Evolutionary conservation across 345 rosid genomes (phyloP).

Genomic region (Populus nigra): DNA sequence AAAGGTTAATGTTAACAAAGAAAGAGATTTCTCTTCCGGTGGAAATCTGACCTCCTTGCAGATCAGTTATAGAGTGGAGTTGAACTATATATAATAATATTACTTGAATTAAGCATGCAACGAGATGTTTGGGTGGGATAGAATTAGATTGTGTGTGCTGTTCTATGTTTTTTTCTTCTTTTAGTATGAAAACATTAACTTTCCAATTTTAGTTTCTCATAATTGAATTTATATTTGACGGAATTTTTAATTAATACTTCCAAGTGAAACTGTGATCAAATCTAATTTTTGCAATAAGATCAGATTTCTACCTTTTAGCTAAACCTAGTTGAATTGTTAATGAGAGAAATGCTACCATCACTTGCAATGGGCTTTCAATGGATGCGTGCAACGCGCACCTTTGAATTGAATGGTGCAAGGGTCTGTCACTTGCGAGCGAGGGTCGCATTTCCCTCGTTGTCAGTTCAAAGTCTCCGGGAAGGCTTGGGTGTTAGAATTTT

Average conservation of each 20-base stretch:
- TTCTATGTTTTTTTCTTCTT: too few relatives aligned
- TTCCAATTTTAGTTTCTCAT: too few relatives aligned
- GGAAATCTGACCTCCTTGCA: neutral
- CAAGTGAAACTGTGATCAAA: too few relatives aligned
- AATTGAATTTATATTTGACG: too few relatives aligned
- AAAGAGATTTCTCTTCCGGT: neutral
- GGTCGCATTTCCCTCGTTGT: neutral
- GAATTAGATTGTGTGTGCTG: neutral
- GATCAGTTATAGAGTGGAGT: neutral
- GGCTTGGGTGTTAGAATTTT: neutral
- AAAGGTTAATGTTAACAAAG: neutral
- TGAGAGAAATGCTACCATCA: too few relatives aligned
- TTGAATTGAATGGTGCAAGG: neutral
- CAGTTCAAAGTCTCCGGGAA: neutral
- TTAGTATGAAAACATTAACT: too few relatives aligned
- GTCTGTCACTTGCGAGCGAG: neutral
- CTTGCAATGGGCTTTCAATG: too few relatives aligned
- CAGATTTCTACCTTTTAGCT: too few relatives aligned
- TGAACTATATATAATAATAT: neutral
- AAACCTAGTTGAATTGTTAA: too few relatives aligned
- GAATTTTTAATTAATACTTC: too few relatives aligned
- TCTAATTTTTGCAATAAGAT: too few relatives aligned
- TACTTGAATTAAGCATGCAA: neutral
- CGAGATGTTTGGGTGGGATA: neutral
- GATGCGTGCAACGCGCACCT: too few relatives aligned